Percentiles rank a stretch among this genome's conserved stretches.
Evolutionary conservation across 1,284 basidiomycete species (phyloP).

Genomic region (Porodaedalea pini): DNA sequence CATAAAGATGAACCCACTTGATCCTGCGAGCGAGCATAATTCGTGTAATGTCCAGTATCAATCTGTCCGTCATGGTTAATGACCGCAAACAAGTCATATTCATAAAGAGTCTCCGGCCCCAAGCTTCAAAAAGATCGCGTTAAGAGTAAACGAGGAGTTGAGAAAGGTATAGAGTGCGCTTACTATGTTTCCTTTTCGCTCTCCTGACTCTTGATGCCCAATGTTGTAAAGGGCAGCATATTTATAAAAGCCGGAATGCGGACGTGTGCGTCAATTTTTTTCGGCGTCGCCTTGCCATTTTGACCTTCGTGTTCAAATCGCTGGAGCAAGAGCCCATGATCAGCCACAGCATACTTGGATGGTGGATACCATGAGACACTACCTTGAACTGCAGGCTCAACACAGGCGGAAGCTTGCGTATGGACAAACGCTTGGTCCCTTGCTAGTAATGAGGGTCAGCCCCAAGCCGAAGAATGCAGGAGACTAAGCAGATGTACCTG

Average conservation of each 20-base stretch:
- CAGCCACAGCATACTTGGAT: no score
- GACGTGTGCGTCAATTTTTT: conserved; percentile 85
- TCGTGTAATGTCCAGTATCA: conserved; percentile 93
- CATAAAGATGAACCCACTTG: conserved; percentile 47
- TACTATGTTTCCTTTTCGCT: conserved; percentile 33
- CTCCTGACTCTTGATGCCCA: conserved; percentile 45
- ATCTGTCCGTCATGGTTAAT: conserved; percentile 94
- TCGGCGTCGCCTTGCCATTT: conserved; percentile 56
- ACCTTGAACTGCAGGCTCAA: conserved; percentile 97
- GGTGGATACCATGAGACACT: conserved; percentile 11
- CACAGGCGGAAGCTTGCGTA: conserved; percentile 85
- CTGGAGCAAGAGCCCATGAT: conserved; percentile 38
- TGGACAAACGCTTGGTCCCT: conserved; percentile 80
- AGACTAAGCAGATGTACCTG: background rate
- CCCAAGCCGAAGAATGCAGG: background rate
- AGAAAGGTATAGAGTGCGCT: conserved; percentile 19
- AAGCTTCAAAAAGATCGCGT: conserved; percentile 22
- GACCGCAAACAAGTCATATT: conserved; percentile 91
- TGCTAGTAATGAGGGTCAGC: conserved; percentile 39
- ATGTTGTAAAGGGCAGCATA: conserved; percentile 84
- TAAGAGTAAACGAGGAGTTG: background rate
- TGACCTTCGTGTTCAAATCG: conserved; percentile 84
- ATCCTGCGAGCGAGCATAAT: conserved; percentile 72
- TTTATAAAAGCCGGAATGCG: conserved; percentile 82
- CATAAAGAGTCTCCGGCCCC: conserved; percentile 71